Percentiles rank a stretch among this genome's conserved stretches.
phyloP scores from a whole-genome alignment of 306 rosid species.

The Bauhinia variegata region DNA sequence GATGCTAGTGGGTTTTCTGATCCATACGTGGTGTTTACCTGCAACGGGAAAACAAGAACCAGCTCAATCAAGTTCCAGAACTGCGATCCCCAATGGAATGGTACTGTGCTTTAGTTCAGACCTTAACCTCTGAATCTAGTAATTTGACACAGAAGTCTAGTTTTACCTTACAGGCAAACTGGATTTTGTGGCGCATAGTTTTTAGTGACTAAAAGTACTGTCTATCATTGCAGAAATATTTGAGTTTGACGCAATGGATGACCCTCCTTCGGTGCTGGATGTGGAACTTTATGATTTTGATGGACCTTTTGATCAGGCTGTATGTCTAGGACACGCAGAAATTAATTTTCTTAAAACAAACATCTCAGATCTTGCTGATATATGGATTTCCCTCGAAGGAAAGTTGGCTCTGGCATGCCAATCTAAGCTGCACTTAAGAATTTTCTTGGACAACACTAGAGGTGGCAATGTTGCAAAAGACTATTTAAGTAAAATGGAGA shows the following conservation, averaged over 20 bases:
- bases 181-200: conserved; percentile 29
- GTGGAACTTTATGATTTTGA: conserved; percentile 86
- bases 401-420: conserved; percentile 80
- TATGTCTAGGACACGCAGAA: conserved; percentile 73
- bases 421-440: conserved; percentile 80
- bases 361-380: conserved; percentile 85
- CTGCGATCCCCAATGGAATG: conserved; percentile 89
- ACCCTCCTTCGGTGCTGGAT: conserved; percentile 88
- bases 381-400: conserved; percentile 89
- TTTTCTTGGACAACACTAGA: conserved; percentile 86
- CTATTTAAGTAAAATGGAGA: conserved; percentile 92
- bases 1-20: conserved; percentile 71
- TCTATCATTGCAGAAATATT: conserved; percentile 71
- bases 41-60: conserved; percentile 89
- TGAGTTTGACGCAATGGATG: conserved; percentile 97
- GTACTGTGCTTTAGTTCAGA: conserved; percentile 43
- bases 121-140: conserved; percentile 19
- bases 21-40: conserved; percentile 86
- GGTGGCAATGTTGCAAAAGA: conserved; percentile 73
- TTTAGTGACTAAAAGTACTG: background rate
- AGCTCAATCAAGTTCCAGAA: conserved; percentile 93
- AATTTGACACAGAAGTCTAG: conserved; percentile 19
- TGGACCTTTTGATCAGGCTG: conserved; percentile 87
- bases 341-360: conserved; percentile 83
- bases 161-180: conserved; percentile 10